Percentiles rank a stretch among this genome's conserved stretches.
phyloP scores from a whole-genome alignment of 2,329 filamentous ascomycete genomes.

The Alternaria postmessia region DNA sequence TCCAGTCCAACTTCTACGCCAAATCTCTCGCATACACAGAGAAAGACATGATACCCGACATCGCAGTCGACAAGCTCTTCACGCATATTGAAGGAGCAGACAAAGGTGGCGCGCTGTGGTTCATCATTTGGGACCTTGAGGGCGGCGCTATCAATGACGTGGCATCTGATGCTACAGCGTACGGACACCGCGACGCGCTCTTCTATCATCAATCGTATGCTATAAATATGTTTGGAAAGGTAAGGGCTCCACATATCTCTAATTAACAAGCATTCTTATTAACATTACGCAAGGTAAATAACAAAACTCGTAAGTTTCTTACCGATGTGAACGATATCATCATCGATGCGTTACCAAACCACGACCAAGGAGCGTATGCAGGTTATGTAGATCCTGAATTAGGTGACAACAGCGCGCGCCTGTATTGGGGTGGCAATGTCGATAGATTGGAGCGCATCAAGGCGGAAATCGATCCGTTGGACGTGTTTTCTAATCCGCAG shows the following conservation, averaged over 20 bases:
- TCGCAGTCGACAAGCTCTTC: slow-evolving; percentile 44
- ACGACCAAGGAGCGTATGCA: slow-evolving; percentile 58
- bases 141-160: slow-evolving; percentile 47
- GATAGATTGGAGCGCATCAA: slow-evolving; percentile 50
- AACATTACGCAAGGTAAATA: slow-evolving; percentile 25
- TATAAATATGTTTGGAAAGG: slow-evolving; percentile 41
- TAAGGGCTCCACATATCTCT: not conserved
- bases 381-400: slow-evolving; percentile 62
- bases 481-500: slow-evolving; percentile 50
- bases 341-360: slow-evolving; percentile 37
- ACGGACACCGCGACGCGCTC: slow-evolving; percentile 44
- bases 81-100: slow-evolving; percentile 40
- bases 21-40: slow-evolving; percentile 46
- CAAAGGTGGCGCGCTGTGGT: slow-evolving; percentile 46
- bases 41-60: slow-evolving; percentile 41
- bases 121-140: slow-evolving; percentile 47
- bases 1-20: slow-evolving; percentile 46
- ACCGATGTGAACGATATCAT: slow-evolving; percentile 53
- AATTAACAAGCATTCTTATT: not conserved
- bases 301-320: slow-evolving; percentile 51
- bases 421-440: slow-evolving; percentile 57
- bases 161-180: slow-evolving; percentile 41
- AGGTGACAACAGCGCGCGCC: slow-evolving; percentile 52
- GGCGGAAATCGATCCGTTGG: slow-evolving; percentile 49
- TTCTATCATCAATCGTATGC: slow-evolving; percentile 51